Base-by-base conservation (phyloP, 257 asterid genomes). In the Penstemon barbatus region DNA sequence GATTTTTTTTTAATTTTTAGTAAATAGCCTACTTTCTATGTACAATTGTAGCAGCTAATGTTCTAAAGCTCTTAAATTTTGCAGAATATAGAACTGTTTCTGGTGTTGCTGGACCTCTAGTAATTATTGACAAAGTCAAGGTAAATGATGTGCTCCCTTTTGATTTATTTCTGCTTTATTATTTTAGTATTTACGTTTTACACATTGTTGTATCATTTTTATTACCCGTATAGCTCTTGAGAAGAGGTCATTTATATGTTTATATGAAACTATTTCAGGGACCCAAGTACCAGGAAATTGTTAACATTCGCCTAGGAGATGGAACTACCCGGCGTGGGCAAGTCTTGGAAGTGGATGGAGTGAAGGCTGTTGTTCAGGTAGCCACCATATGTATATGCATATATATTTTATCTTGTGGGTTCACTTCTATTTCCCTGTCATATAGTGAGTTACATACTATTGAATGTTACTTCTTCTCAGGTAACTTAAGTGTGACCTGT, bases 21-120 rank as follows among this genome's bases (percentile, higher is more conserved):
- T 25, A 25, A 25, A 25, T 25, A 25, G 33, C 66, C 45, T 63
- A 52, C 44, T 10, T 65, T 18, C 7, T 39, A 38, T 46, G 48
- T 19, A n/a, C 38, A 25, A 25, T 25, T 1, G 33, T 25, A 25
- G 33, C 33, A 25, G 33, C 33, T 1, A 25, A 25, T 25, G 33
- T 25, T 25, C 33, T 9, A 19, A 3, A 18, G 9, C 42, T 45
- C 19, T 46, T 46, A 37, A 39, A 50, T 62, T 38, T 51, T 83
- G 81, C 97, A 94, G 99, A 94, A 80, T 94, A 94, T 62, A 87
- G 99, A 76, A 94, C 99, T 63, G 98, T 94, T 74, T 94, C 98
- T 48, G 97, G 99, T 75, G 99, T 91, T 70, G 99, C 99, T 71
- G 99, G 99, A 62, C 99, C 99, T 69, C 90, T 94, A 43, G 99